Conservation (phyloP, 257 asterid species). For the Solanum virginianum region DNA sequence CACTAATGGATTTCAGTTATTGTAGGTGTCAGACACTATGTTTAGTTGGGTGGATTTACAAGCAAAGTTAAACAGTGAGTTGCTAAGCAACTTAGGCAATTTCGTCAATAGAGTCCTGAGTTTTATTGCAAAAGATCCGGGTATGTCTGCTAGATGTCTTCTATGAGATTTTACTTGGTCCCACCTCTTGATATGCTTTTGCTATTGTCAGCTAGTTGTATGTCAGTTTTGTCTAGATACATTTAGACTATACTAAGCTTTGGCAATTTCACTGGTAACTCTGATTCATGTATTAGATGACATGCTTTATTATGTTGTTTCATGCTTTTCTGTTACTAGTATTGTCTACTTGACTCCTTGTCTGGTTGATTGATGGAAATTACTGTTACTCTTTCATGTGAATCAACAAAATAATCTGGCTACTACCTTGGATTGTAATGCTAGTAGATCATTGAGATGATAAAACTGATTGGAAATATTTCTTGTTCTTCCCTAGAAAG, state of each 20-base stretch:
- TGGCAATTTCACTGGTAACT: background rate
- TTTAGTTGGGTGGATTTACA: conserved; percentile 93
- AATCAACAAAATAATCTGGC: background rate
- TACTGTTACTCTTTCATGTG: background rate
- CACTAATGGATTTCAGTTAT: background rate
- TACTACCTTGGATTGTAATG: background rate
- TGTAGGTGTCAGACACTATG: conserved; percentile 82
- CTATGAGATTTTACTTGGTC: background rate
- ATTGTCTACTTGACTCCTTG: background rate
- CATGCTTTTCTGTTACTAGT: background rate
- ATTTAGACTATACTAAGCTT: background rate
- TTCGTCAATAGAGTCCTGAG: conserved; percentile 87
- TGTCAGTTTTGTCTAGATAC: background rate
- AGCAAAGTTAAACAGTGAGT: conserved; percentile 78
- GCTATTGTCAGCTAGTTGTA: background rate
- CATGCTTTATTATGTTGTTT: background rate
- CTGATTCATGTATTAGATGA: background rate
- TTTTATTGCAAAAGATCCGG: conserved; percentile 86
- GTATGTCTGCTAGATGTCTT: conserved; percentile 15
- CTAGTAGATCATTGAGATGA: background rate
- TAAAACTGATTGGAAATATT: background rate
- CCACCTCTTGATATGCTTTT: background rate
- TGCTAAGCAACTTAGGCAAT: conserved; percentile 85
- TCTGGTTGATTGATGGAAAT: background rate
- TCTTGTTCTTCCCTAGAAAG: background rate